These are phyloP conservation scores for Trichosporon ovoides DNA, from an alignment of 1,284 basidiomycete species.

Conservation along the genomic window DNA sequence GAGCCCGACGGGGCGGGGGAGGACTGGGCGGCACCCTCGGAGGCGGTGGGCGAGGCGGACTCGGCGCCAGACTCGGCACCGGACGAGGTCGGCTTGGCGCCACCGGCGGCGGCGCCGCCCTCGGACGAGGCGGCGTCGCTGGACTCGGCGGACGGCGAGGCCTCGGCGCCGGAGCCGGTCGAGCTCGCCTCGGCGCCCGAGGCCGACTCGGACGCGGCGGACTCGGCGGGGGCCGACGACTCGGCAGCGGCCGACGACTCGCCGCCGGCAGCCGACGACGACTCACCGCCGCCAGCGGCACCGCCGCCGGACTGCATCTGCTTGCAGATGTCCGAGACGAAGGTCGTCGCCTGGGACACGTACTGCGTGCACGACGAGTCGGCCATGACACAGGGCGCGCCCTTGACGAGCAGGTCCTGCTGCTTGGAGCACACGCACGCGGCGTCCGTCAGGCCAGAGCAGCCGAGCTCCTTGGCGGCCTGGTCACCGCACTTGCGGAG, in stretches of 20 bases:
- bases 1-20: background rate
- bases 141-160: background rate
- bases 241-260: background rate
- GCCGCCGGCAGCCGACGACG: background rate
- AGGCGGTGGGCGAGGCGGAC: background rate
- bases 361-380: background rate
- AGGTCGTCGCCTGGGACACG: slow-evolving; percentile 3
- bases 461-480: slow-evolving; percentile 4
- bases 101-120: background rate
- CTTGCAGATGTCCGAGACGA: background rate
- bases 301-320: slow-evolving; percentile 2
- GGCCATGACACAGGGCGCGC: background rate
- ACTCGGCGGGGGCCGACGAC: background rate
- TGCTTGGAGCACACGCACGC: slow-evolving; percentile 7
- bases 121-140: background rate
- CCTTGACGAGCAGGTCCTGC: background rate
- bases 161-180: background rate
- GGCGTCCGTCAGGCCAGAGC: slow-evolving; percentile 1
- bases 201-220: background rate
- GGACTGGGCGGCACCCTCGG: background rate
- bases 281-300: background rate
- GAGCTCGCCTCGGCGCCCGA: background rate
- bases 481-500: slow-evolving; percentile 4
- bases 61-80: background rate
- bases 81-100: background rate